A percentile compares a stretch with the other conserved stretches of the same genome.
Conservation (phyloP, 129 eudicot species). For the Artemisia annua region DNA sequence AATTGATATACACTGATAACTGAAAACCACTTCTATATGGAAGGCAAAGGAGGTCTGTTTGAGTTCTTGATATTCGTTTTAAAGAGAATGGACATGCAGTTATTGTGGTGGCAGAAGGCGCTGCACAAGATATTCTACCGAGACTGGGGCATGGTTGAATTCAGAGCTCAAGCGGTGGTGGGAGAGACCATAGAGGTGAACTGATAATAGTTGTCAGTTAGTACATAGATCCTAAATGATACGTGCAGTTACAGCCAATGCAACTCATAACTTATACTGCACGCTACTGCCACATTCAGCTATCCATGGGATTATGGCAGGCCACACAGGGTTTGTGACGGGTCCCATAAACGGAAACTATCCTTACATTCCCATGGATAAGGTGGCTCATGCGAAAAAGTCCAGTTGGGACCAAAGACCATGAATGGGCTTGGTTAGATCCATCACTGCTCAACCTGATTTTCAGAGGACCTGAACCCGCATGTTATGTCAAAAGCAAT, state of each 20-base stretch:
- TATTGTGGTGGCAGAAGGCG: conserved; percentile 87
- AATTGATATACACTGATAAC: conserved; percentile 26
- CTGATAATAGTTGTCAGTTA: conserved; percentile 46
- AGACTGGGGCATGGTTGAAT: conserved; percentile 68
- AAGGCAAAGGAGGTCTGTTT: conserved; percentile 80
- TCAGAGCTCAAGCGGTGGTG: conserved; percentile 77
- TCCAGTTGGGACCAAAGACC: conserved; percentile 57
- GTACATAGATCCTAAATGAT: conserved; percentile 90
- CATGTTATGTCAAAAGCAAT: conserved; percentile 15
- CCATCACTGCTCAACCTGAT: conserved; percentile 72
- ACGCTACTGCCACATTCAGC: conserved; percentile 79
- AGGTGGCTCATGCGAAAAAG: conserved; percentile 62
- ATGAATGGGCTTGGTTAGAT: conserved; percentile 84
- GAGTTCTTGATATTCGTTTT: conserved; percentile 48
- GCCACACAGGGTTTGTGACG: conserved; percentile 71
- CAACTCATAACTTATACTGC: conserved; percentile 75
- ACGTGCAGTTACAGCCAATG: conserved; percentile 78
- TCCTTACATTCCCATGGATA: conserved; percentile 75
- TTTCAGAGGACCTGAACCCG: conserved; percentile 36
- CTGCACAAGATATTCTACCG: conserved; percentile 71
- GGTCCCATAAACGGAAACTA: conserved; percentile 79
- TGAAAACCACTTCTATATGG: conserved; percentile 59
- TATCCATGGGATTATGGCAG: conserved; percentile 85
- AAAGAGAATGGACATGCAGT: conserved; percentile 72
- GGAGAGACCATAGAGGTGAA: conserved; percentile 63